These are phyloP conservation scores for Pseudocercospora fijiensis DNA, from an alignment of 2,329 filamentous ascomycete species.

Conservation along the genomic window DNA sequence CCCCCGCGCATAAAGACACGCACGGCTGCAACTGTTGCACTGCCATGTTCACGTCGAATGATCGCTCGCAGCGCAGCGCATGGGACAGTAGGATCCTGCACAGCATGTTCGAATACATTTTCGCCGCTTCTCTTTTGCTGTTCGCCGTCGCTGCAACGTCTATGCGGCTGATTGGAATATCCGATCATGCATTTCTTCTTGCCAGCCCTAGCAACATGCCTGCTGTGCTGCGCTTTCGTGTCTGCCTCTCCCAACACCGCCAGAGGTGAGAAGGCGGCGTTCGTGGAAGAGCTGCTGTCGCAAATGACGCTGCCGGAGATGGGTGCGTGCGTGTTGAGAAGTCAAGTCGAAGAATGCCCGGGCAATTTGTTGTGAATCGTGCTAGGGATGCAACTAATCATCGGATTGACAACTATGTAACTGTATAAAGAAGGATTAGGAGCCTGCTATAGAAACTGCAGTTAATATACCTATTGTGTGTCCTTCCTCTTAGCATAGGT, in stretches of 20 bases:
- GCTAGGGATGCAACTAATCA: too few relatives aligned
- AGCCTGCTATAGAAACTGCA: too few relatives aligned
- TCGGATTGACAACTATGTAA: too few relatives aligned
- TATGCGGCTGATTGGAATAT: neutral
- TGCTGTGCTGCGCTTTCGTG: neutral
- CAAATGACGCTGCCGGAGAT: slow-evolving; percentile 26
- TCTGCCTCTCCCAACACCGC: slow-evolving; percentile 52
- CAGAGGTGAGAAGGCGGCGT: slow-evolving; percentile 55
- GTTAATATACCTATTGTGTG: too few relatives aligned
- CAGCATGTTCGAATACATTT: neutral
- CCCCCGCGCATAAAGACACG: slow-evolving; percentile 7
- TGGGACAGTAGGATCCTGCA: neutral
- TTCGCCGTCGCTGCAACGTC: slow-evolving; percentile 43
- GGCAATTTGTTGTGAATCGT: too few relatives aligned
- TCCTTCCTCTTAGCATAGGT: too few relatives aligned
- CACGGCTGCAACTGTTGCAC: slow-evolving; percentile 9
- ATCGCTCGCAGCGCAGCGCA: neutral
- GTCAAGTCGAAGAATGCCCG: too few relatives aligned
- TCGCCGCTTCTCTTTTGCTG: slow-evolving; percentile 53
- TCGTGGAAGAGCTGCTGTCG: slow-evolving; percentile 20
- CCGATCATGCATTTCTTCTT: neutral
- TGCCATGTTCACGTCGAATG: neutral
- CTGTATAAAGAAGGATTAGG: too few relatives aligned
- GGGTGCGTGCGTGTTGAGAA: slow-evolving; percentile 4
- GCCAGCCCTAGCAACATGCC: neutral